phyloP scores from a whole-genome alignment of 202 grass and related monocot species.

The Carex arenaria region DNA sequence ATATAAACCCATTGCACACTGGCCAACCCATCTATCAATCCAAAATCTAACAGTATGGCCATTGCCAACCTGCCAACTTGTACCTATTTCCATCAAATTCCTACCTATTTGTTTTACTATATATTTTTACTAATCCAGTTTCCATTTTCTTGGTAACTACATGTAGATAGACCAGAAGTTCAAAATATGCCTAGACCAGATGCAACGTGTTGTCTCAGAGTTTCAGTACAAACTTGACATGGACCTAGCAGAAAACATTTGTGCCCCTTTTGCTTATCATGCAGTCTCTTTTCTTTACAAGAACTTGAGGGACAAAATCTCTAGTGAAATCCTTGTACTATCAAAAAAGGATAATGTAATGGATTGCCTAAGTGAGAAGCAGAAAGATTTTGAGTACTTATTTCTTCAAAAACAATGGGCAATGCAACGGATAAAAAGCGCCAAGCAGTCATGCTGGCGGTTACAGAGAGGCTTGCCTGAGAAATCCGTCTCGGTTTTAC shows the following conservation, averaged over 20 bases:
- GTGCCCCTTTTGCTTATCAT: constrained; percentile 30
- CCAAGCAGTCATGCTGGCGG: constrained; percentile 71
- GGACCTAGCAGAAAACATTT: not conserved
- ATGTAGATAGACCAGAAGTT: constrained; percentile 68
- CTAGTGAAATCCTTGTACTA: constrained; percentile 28
- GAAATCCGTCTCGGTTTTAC: constrained; percentile 83
- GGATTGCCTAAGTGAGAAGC: constrained; percentile 32
- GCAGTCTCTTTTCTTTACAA: constrained; percentile 37
- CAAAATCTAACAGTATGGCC: too few relatives aligned
- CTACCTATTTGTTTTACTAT: too few relatives aligned
- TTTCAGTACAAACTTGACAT: constrained; percentile 40
- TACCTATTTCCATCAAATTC: too few relatives aligned
- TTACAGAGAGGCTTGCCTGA: constrained; percentile 81
- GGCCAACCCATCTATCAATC: too few relatives aligned
- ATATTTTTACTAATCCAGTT: not conserved
- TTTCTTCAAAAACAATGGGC: constrained; percentile 96
- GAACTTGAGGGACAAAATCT: constrained; percentile 52
- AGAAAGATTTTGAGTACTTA: constrained; percentile 62
- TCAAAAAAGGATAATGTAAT: constrained; percentile 14
- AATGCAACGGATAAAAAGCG: constrained; percentile 53
- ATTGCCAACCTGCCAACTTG: too few relatives aligned
- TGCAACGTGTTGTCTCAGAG: constrained; percentile 33
- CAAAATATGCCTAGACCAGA: constrained; percentile 61
- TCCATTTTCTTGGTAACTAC: not conserved
- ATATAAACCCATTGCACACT: too few relatives aligned